These are phyloP conservation scores for Thozetella sp. DNA, from an alignment of 495 filamentous ascomycete genomes.

Conservation along the genomic window DNA sequence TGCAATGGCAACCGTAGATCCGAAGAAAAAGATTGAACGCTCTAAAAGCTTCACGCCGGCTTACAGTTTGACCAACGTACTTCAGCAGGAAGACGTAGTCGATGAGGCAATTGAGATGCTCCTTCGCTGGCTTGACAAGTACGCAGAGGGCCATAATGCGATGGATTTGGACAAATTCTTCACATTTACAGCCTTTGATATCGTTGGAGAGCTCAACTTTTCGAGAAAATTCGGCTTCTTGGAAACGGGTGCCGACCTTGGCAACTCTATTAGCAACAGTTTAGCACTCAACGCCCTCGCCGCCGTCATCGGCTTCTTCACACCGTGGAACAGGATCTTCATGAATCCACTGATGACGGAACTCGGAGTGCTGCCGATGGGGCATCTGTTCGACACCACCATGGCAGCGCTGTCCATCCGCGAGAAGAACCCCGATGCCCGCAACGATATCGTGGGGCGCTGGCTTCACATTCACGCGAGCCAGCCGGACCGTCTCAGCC, in stretches of 20 bases:
- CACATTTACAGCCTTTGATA: conserved; percentile 38
- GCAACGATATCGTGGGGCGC: conserved; percentile 43
- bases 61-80: conserved; percentile 40
- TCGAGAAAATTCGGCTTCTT: conserved; percentile 42
- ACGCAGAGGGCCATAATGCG: conserved; percentile 12
- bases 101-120: conserved; percentile 35
- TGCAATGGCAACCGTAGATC: conserved; percentile 43
- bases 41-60: conserved; percentile 34
- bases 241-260: conserved; percentile 36
- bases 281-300: conserved; percentile 16
- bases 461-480: conserved; percentile 36
- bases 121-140: conserved; percentile 24
- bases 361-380: conserved; percentile 36
- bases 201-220: conserved; percentile 30
- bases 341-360: conserved; percentile 43
- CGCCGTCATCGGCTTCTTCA: conserved; percentile 38
- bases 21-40: conserved; percentile 30
- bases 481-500: conserved; percentile 39
- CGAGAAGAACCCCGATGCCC: conserved; percentile 27
- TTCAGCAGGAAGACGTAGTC: conserved; percentile 38
- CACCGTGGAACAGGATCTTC: conserved; percentile 33
- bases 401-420: conserved; percentile 32
- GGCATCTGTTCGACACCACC: conserved; percentile 43
- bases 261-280: conserved; percentile 28
- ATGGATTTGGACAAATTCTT: conserved; percentile 34